Evolutionary conservation across 345 rosid genomes (phyloP), one percentile per base, ranked within the genome.

Genomic region (Eucalyptus fibrosa): DNA sequence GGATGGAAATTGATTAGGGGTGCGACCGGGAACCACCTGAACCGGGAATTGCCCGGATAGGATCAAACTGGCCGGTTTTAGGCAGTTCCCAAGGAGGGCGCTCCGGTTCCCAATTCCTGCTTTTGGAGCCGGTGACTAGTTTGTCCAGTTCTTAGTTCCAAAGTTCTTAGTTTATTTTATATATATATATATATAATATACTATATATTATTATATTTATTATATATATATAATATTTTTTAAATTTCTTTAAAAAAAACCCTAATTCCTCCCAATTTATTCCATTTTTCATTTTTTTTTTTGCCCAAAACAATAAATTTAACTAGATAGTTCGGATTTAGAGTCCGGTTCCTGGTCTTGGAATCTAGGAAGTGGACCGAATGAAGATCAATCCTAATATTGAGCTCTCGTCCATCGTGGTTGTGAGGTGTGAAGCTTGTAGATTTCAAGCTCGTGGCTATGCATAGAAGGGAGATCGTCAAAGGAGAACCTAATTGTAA

Each of bases 41-140:
- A 53, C 9, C 1, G 9, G 23, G 24, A 53, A 3, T 1, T 0
- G 5, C 24, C 0, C 1, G 0, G 0, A 53, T 0, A 53, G 2
- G 59, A 53, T 1, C 2, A 1, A 0, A 53, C 11, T 2, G 5
- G 1, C 5, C 1, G 5, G 0, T 53, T 53, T 53, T 1, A 2
- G 24, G 0, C 11, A 0, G 1, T 19, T 53, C 59, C 11, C 5
- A 19, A 53, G 59, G 59, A 53, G 24, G 11, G 59, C 10, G 1
- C 1, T 53, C 9, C 0, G 1, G 0, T 19, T 53, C 59, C 2
- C 24, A 0, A 0, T 53, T 53, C 24, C 24, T 0, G 0, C 0
- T 19, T 53, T 53, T 53, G 5, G 56, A 53, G 4, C 4, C 4
- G 0, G 1, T 53, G 8, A 10, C 56, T 0, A 0, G 2, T 53